These are phyloP conservation scores for Gigaspora rosea DNA, from an alignment of 192 early-diverging fungal genomes.

Conservation along the genomic window DNA sequence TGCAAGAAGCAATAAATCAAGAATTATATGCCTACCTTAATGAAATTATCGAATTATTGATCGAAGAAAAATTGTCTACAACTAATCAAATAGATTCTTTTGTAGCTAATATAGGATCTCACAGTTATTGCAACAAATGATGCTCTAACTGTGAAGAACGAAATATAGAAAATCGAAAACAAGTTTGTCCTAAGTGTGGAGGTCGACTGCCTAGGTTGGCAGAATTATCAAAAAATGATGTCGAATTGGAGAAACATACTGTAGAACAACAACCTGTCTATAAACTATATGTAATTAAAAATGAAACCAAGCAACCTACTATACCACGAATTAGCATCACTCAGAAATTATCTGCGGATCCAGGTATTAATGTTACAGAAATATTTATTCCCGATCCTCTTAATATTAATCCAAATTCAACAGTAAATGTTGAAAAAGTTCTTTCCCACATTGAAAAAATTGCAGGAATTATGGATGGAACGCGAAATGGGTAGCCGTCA, in stretches of 20 bases:
- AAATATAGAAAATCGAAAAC: constrained; percentile 31
- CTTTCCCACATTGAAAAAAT: constrained; percentile 22
- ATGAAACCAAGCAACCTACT: neutral
- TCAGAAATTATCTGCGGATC: constrained; percentile 1
- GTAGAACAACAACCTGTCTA: neutral
- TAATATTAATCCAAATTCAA: constrained; percentile 23
- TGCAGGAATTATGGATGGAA: constrained; percentile 20
- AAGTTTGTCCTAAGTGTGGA: constrained; percentile 15
- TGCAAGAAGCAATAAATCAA: constrained; percentile 13
- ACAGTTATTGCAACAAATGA: neutral
- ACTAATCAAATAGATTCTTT: constrained; percentile 13
- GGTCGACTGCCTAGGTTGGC: constrained; percentile 1
- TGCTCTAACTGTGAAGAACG: neutral
- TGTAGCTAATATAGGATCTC: neutral
- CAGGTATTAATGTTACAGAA: constrained; percentile 1
- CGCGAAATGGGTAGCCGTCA: constrained; percentile 3
- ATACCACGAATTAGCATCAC: constrained; percentile 7
- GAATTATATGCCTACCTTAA: constrained; percentile 22
- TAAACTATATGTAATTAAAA: constrained; percentile 7
- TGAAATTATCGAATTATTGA: constrained; percentile 12
- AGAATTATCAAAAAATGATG: constrained; percentile 12
- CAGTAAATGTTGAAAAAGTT: constrained; percentile 7
- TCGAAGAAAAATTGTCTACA: constrained; percentile 19
- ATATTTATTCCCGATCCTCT: too few species aligned
- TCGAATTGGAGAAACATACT: neutral